A percentile compares a stretch with the other conserved stretches of the same genome.
Evolutionary conservation across 495 filamentous ascomycete species (phyloP).

Genomic region (Neurospora terricola): DNA sequence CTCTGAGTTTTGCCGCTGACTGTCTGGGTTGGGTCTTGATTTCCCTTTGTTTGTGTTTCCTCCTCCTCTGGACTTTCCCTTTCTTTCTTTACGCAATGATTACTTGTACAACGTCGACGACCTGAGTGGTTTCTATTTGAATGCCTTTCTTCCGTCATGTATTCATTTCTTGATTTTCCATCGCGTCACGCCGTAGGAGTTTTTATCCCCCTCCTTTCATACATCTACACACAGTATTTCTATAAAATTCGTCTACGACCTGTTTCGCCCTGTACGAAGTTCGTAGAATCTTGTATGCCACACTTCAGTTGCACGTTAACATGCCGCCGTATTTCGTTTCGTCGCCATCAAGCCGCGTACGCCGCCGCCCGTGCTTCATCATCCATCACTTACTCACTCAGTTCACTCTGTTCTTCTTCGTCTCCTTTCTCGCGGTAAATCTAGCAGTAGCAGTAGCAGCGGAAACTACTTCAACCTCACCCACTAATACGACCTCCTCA

Average conservation of each 20-base stretch:
- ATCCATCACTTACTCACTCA: neutral
- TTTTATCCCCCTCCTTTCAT: neutral
- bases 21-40: neutral
- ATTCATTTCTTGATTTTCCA: no score
- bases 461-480: neutral
- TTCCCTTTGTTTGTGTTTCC: neutral
- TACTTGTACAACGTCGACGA: no score
- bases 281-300: neutral
- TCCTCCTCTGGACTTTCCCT: neutral
- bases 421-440: neutral
- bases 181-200: neutral
- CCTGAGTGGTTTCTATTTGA: neutral
- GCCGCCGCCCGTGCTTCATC: neutral
- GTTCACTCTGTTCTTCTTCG: neutral
- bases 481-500: neutral
- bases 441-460: neutral
- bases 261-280: neutral
- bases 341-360: neutral
- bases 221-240: neutral
- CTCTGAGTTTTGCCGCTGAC: neutral
- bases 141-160: no score
- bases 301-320: neutral
- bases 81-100: neutral
- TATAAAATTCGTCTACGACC: neutral
- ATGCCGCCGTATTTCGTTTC: neutral